Evolutionary conservation across 208 protist genomes (phyloP).

Genomic region (Acanthamoeba triangularis): DNA sequence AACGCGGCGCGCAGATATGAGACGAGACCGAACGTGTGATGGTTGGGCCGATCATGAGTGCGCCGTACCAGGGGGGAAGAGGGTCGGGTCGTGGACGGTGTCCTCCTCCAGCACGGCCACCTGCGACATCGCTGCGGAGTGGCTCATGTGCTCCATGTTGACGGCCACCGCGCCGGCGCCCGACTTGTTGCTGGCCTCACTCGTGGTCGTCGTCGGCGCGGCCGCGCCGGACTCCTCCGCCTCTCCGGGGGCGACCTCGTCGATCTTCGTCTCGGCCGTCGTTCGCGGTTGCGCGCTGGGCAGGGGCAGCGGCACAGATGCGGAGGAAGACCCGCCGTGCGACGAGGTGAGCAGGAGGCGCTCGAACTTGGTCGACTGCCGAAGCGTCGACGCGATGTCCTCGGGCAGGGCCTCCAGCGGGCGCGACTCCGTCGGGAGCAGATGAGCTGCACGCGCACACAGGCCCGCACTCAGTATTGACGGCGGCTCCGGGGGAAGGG

Average conservation of each 20-base stretch:
- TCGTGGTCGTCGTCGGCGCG: no score
- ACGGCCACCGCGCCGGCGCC: background rate
- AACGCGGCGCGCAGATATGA: conserved; percentile 36
- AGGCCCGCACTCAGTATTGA: background rate
- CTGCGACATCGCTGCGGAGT: conserved; percentile 83
- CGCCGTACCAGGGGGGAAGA: conserved; percentile 80
- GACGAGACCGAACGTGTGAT: background rate
- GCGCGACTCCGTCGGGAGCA: conserved; percentile 15
- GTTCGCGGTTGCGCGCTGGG: background rate
- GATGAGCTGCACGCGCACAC: background rate
- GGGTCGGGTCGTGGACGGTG: conserved; percentile 54
- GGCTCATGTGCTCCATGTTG: background rate
- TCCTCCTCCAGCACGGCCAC: conserved; percentile 85
- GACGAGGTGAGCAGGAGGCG: conserved; percentile 22
- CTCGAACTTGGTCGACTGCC: background rate
- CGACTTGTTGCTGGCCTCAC: background rate
- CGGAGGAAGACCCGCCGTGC: background rate
- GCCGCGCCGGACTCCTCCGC: no score
- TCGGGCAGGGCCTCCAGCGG: conserved; percentile 18
- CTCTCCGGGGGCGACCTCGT: no score
- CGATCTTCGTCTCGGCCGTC: background rate
- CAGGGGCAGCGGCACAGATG: background rate
- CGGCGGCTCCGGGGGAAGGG: background rate
- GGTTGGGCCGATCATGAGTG: background rate
- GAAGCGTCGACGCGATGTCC: background rate